Conservation (phyloP, 495 filamentous ascomycete genomes). For the Durotheca rogersii region DNA sequence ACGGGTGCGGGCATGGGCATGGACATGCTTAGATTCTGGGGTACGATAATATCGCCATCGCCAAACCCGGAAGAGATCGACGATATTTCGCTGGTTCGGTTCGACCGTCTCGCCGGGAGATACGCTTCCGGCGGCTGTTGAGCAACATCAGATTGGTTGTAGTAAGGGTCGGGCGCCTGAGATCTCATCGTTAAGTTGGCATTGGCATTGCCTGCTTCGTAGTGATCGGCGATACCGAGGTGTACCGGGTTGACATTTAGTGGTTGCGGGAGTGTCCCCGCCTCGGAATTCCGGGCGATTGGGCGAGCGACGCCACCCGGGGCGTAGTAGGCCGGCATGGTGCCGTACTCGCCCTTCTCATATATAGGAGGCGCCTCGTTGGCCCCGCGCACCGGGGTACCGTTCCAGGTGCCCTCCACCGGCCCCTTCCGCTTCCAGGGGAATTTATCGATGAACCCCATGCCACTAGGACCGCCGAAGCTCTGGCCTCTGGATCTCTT, state of each 20-base stretch:
- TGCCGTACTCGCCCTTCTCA: slow-evolving; percentile 35
- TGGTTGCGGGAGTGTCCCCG: slow-evolving; percentile 13
- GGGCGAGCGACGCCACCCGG: slow-evolving; percentile 14
- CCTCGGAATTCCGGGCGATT: slow-evolving; percentile 8
- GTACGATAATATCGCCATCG: slow-evolving; percentile 51
- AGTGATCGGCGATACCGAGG: slow-evolving; percentile 8
- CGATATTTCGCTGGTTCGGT: slow-evolving; percentile 45
- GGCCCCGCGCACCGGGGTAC: slow-evolving; percentile 12
- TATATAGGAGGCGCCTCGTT: slow-evolving; percentile 40
- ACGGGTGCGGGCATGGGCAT: slow-evolving; percentile 8
- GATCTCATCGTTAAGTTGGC: slow-evolving; percentile 31
- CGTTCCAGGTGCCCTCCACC: slow-evolving; percentile 8
- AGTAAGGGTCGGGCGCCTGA: slow-evolving; percentile 36
- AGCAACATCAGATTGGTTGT: slow-evolving; percentile 41
- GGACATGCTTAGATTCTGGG: slow-evolving; percentile 22
- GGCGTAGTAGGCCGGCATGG: slow-evolving; percentile 33
- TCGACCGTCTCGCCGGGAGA: slow-evolving; percentile 33
- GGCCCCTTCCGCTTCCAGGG: slow-evolving; percentile 1
- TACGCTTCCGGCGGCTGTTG: slow-evolving; percentile 40
- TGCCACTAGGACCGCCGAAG: slow-evolving; percentile 1
- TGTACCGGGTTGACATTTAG: slow-evolving; percentile 6
- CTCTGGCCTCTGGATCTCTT: slow-evolving; percentile 35
- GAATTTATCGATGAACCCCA: slow-evolving; percentile 18
- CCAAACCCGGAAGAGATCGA: slow-evolving; percentile 58
- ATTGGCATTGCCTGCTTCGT: slow-evolving; percentile 12